These are phyloP conservation scores for Trichoderma atroviride DNA, from an alignment of 2,329 filamentous ascomycete genomes.

Conservation along the genomic window DNA sequence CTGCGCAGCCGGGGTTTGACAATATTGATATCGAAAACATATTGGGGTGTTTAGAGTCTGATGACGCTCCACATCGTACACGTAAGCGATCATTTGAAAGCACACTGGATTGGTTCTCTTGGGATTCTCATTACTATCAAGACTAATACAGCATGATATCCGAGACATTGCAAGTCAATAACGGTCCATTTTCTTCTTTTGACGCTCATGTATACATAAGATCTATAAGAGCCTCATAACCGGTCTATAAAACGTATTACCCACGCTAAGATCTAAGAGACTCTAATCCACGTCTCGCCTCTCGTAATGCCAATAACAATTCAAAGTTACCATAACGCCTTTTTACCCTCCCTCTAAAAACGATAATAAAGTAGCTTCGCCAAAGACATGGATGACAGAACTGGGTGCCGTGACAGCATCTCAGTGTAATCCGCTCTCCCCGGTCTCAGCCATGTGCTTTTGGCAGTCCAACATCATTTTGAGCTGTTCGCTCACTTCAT, in stretches of 20 bases:
- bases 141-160: not conserved
- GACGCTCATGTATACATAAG: not conserved
- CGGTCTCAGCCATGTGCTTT: conserved; percentile 29
- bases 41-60: not conserved
- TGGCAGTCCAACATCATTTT: conserved; percentile 81
- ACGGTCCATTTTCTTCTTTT: not conserved
- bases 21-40: conserved; percentile 1
- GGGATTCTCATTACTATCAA: conserved; percentile 12
- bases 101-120: conserved; percentile 8
- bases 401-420: not conserved
- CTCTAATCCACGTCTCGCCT: not conserved
- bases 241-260: not conserved
- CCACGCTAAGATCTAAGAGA: not conserved
- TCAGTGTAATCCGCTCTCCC: conserved; percentile 26
- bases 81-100: conserved; percentile 8
- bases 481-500: conserved; percentile 70
- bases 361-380: not conserved
- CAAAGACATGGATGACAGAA: not conserved
- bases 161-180: not conserved
- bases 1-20: not conserved
- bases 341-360: not conserved
- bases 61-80: not conserved
- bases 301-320: not conserved
- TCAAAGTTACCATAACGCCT: not conserved
- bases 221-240: not conserved